Base-by-base conservation (phyloP, 163 green algal species). In the Scenedesmus sp. region DNA sequence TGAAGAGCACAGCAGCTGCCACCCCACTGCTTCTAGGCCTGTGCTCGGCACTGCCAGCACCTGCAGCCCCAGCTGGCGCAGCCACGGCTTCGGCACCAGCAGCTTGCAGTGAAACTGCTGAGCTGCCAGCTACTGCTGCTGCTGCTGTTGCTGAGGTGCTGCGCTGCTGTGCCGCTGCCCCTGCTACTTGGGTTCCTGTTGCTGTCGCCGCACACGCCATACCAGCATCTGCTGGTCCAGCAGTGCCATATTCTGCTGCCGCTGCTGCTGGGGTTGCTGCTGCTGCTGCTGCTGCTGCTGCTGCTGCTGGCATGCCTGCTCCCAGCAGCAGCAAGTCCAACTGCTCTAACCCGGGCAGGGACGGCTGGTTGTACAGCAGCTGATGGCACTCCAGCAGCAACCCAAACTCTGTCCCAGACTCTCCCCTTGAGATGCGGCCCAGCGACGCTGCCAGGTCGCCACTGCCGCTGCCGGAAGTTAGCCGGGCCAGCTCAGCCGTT, bases 321-420 rank as follows among this genome's bases (percentile, higher is more conserved):
- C 59, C 44, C 44, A 70, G 37, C 87, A 81, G 53, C 35, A 91
- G 78, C 37, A 37, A 9, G 42, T 86, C 87, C 24, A 86, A 37
- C 78, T 86, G 87, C 10, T 87, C 78, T 0, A 91, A 42, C 3
- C 78, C 87, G 9, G 78, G 78, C 3, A 86, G 78, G 33, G 87
- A 86, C 7, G 44, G 73, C 86, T 85, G 49, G 3, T 35, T 61
- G 82, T 78, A 87, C 82, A 87, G 82, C 49, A 87, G n/a, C 49
- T 46, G 49, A 15, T 73, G 82, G 9, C 51, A 61, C 56, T 88
- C 56, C 40, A 46, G 56, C 83, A 88, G 40, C 15, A 81, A 40
- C 65, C 65, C 5, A 15, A 88, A 40, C 37, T 78, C 81, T 24
- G 49, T 35, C 16, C 65, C 65, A 40, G 65, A 76, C 65, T 76